phyloP scores from a whole-genome alignment of 192 early-diverging fungal species.

The Coemansia sp. region DNA sequence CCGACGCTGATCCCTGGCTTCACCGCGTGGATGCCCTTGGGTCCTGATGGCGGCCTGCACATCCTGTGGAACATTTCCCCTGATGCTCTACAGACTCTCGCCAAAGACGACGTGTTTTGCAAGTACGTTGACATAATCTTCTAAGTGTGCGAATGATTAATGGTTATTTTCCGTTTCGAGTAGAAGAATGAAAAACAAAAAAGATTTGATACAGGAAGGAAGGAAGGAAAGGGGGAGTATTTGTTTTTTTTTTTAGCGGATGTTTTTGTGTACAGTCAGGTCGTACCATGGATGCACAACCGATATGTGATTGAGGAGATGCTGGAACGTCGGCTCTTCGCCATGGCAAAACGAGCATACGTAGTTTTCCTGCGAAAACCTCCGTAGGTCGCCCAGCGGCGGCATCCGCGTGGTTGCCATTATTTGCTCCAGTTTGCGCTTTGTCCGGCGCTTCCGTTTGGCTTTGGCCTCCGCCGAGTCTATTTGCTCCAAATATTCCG shows the following conservation, averaged over 20 bases:
- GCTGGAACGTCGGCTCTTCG: constrained; percentile 29
- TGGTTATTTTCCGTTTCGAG: not conserved
- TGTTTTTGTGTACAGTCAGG: constrained; percentile 33
- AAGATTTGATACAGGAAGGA: not conserved
- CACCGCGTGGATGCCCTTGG: constrained; percentile 29
- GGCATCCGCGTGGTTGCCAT: not conserved
- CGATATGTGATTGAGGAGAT: constrained; percentile 26
- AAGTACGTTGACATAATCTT: constrained; percentile 34
- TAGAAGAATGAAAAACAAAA: not conserved
- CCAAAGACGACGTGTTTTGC: constrained; percentile 15
- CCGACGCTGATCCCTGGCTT: constrained; percentile 45
- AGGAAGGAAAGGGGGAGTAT: not conserved
- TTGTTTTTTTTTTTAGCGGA: constrained; percentile 16
- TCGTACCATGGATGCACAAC: constrained; percentile 43
- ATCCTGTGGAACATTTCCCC: constrained; percentile 41
- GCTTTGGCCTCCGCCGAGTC: not conserved
- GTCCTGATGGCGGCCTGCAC: constrained; percentile 26
- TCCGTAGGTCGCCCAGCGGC: not conserved
- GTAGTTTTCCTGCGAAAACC: constrained; percentile 47
- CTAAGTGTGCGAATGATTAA: not conserved
- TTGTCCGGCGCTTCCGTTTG: not conserved
- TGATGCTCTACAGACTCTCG: constrained; percentile 5
- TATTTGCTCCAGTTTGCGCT: not conserved
- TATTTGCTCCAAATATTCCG: not conserved
- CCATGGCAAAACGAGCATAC: constrained; percentile 36